These are phyloP conservation scores for Syzygium malaccense DNA, from an alignment of 441 rosid species.

Conservation along the genomic window DNA sequence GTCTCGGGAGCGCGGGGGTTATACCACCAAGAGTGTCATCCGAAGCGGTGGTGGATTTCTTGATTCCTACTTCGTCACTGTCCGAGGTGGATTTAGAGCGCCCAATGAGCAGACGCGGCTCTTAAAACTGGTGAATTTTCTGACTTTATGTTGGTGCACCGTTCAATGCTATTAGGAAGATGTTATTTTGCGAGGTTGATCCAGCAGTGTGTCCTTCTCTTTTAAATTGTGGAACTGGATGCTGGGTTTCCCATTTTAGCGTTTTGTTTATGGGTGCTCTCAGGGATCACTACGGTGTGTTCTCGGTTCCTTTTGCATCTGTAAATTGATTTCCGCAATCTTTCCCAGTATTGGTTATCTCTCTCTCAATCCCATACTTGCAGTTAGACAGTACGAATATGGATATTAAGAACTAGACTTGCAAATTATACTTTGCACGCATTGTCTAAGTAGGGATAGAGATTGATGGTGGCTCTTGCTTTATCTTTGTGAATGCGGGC, in stretches of 20 bases:
- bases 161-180: background rate
- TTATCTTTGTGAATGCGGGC: background rate
- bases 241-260: background rate
- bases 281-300: background rate
- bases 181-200: background rate
- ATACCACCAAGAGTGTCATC: background rate
- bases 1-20: conserved; percentile 19
- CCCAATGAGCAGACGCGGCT: conserved; percentile 37
- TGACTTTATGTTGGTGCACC: background rate
- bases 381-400: background rate
- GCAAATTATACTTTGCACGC: background rate
- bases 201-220: background rate
- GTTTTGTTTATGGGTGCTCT: background rate
- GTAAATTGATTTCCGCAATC: background rate
- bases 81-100: conserved; percentile 50
- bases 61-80: conserved; percentile 54
- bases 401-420: background rate
- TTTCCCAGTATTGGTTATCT: background rate
- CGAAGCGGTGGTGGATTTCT: conserved; percentile 11
- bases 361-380: background rate
- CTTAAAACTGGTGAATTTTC: conserved; percentile 52
- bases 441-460: background rate
- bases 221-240: background rate
- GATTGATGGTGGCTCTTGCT: background rate
- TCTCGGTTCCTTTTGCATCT: background rate